phyloP scores from a whole-genome alignment of 1,284 basidiomycete genomes.

The Apiotrichum sp. region DNA sequence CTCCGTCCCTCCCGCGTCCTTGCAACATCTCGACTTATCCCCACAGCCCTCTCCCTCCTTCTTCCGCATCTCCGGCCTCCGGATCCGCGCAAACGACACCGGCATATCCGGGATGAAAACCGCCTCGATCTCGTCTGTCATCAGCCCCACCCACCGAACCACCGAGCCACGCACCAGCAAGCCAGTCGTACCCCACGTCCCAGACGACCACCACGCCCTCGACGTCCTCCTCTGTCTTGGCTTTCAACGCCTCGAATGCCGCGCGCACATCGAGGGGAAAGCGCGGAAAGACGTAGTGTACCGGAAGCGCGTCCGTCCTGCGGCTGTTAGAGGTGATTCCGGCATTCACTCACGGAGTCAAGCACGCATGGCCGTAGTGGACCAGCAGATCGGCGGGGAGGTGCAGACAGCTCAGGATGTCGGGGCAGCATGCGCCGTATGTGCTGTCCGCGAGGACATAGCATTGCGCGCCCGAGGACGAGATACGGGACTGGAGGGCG shows the following conservation, averaged over 20 bases:
- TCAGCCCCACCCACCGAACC: background rate
- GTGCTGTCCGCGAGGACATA: constrained; percentile 95
- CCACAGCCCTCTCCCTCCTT: background rate
- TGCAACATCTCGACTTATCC: too few species aligned
- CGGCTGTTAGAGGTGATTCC: background rate
- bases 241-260: constrained; percentile 23
- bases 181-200: constrained; percentile 76
- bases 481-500: constrained; percentile 58
- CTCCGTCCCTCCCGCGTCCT: background rate
- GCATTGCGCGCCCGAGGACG: constrained; percentile 50
- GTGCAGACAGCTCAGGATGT: constrained; percentile 92
- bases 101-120: constrained; percentile 21
- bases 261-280: constrained; percentile 29
- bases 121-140: constrained; percentile 24
- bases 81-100: constrained; percentile 32
- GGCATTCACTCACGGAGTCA: constrained; percentile 53
- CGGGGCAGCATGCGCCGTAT: constrained; percentile 96
- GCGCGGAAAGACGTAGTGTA: constrained; percentile 48
- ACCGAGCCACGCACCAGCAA: constrained; percentile 51
- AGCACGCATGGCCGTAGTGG: constrained; percentile 95
- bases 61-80: constrained; percentile 17
- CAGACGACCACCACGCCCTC: constrained; percentile 58
- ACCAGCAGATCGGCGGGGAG: constrained; percentile 86
- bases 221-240: constrained; percentile 24
- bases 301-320: constrained; percentile 46